phyloP scores from a whole-genome alignment of 495 filamentous ascomycete species.

The Aspergillus sclerotioniger region DNA sequence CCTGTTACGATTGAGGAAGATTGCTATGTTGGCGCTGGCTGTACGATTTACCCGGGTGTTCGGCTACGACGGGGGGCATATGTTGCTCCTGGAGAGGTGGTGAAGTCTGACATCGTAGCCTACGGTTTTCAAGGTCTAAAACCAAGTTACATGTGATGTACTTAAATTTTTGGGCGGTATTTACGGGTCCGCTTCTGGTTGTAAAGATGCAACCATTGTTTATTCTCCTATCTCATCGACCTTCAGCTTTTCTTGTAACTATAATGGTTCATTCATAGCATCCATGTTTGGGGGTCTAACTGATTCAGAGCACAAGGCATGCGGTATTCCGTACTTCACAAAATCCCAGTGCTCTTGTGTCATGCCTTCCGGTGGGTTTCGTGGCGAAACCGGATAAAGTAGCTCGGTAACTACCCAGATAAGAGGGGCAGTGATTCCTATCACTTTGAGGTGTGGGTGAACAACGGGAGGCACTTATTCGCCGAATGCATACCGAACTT shows the following conservation, averaged over 20 bases:
- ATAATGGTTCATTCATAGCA: background rate
- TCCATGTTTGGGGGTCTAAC: background rate
- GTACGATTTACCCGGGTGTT: conserved; percentile 70
- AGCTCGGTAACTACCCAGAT: too few species aligned
- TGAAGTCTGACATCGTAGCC: conserved; percentile 42
- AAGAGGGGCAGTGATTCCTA: too few species aligned
- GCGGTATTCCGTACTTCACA: background rate
- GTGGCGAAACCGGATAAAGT: too few species aligned
- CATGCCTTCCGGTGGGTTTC: too few species aligned
- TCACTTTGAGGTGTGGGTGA: too few species aligned
- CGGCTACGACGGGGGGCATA: conserved; percentile 41
- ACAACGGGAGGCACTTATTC: too few species aligned
- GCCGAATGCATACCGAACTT: too few species aligned
- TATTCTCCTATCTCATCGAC: background rate
- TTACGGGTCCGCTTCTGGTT: background rate
- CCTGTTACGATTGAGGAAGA: conserved; percentile 82
- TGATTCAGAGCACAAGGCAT: background rate
- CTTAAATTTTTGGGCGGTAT: background rate
- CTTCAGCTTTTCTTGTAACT: conserved; percentile 3
- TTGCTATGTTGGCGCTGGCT: conserved; percentile 83
- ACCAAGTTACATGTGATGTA: conserved; percentile 42
- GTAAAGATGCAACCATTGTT: background rate
- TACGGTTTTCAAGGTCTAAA: conserved; percentile 48
- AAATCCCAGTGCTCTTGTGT: too few species aligned
- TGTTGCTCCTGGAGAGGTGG: conserved; percentile 48